A percentile compares a stretch with the other conserved stretches of the same genome.
These are phyloP conservation scores for Climacium dendroides DNA, from an alignment of 225 moss, liverwort and hornwort species.

Conservation along the genomic window DNA sequence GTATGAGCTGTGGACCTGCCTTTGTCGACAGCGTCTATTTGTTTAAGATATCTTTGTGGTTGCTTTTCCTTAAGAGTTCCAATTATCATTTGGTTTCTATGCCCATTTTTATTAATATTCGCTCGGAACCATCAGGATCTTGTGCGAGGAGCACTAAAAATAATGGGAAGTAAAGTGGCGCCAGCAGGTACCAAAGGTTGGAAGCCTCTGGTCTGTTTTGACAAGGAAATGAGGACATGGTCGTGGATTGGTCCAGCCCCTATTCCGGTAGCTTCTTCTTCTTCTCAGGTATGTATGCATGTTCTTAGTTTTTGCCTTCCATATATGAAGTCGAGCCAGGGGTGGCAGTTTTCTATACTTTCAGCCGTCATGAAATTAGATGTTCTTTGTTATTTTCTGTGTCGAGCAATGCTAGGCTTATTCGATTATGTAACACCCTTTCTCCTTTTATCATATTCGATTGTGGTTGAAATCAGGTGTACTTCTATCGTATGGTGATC, in stretches of 20 bases:
- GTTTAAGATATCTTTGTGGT: neutral
- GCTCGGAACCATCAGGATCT: constrained; percentile 26
- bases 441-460: neutral
- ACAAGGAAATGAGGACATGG: constrained; percentile 63
- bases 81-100: neutral
- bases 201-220: constrained; percentile 63
- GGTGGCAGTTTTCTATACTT: neutral
- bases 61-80: neutral
- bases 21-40: neutral
- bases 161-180: constrained; percentile 66
- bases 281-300: constrained; percentile 31
- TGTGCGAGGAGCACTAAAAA: constrained; percentile 63
- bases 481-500: neutral
- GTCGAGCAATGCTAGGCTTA: neutral
- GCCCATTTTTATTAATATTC: neutral
- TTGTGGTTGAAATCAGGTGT: neutral
- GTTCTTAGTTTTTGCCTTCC: neutral
- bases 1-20: neutral
- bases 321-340: neutral
- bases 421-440: neutral
- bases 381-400: neutral
- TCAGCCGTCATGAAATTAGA: neutral
- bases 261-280: constrained; percentile 34
- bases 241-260: constrained; percentile 54
- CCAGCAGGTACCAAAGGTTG: constrained; percentile 67